phyloP scores from a whole-genome alignment of 177 flowering plant genomes.

The Vitis hybrid region DNA sequence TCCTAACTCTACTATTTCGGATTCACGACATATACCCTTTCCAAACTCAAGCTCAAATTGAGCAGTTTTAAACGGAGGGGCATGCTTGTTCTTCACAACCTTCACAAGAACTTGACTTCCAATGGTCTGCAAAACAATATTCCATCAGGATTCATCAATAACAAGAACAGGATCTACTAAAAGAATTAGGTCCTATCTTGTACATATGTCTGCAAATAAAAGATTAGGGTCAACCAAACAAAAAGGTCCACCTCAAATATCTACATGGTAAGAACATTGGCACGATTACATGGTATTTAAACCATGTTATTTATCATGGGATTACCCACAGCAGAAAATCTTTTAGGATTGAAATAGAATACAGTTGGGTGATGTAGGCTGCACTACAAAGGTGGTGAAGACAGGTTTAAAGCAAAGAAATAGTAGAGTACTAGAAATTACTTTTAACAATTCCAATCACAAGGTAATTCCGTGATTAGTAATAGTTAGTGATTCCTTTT shows the following conservation, averaged over 20 bases:
- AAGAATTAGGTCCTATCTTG: background rate
- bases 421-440: too few species aligned
- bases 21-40: slow-evolving; percentile 69
- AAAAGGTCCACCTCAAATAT: slow-evolving; percentile 2
- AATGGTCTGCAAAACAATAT: slow-evolving; percentile 41
- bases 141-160: background rate
- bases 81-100: slow-evolving; percentile 89
- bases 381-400: too few species aligned
- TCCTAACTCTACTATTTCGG: slow-evolving; percentile 72
- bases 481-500: too few species aligned
- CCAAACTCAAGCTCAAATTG: slow-evolving; percentile 90
- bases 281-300: background rate
- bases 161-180: background rate
- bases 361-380: background rate
- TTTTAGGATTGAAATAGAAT: background rate
- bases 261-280: background rate
- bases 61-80: slow-evolving; percentile 84
- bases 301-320: background rate
- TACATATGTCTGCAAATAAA: background rate
- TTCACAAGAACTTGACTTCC: slow-evolving; percentile 85
- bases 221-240: background rate
- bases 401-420: too few species aligned
- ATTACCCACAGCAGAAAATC: too few species aligned
- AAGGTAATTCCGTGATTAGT: too few species aligned
- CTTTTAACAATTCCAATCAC: too few species aligned